Evolutionary conservation across 345 rosid genomes (phyloP).

Genomic region (Eutrema heterophyllum): DNA sequence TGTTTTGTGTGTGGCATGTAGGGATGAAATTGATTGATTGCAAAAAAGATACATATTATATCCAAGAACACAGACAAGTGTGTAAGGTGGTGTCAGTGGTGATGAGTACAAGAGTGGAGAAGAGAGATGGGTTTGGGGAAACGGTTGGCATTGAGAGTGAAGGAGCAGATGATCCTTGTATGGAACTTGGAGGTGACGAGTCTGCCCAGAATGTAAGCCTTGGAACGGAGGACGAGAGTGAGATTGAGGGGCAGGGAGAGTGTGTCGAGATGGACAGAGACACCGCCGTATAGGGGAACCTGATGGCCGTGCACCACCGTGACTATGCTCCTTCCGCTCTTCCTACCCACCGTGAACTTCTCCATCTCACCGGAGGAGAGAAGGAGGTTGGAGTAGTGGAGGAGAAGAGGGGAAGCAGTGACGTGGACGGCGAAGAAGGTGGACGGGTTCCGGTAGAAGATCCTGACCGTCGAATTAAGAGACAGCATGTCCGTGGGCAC

Average conservation of each 20-base stretch:
- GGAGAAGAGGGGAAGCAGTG: conserved; percentile 66
- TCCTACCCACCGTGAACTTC: conserved; percentile 67
- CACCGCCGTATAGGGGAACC: conserved; percentile 80
- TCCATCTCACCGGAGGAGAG: conserved; percentile 87
- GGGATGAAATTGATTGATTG: not conserved
- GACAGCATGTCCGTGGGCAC: conserved; percentile 95
- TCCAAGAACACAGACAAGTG: not conserved
- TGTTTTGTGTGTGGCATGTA: too few relatives aligned
- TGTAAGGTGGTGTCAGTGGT: conserved; percentile 14
- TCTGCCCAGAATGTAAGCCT: conserved; percentile 75
- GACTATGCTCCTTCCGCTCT: conserved; percentile 38
- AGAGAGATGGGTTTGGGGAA: conserved; percentile 21
- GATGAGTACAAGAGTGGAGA: conserved; percentile 19
- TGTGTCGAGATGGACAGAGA: conserved; percentile 40
- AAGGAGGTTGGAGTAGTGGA: conserved; percentile 69
- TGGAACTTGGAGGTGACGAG: conserved; percentile 64
- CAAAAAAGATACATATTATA: not conserved
- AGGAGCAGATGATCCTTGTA: conserved; percentile 47
- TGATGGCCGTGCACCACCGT: conserved; percentile 65
- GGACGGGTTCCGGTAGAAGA: conserved; percentile 72
- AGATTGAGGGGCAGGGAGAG: conserved; percentile 66
- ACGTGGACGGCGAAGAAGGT: conserved; percentile 93
- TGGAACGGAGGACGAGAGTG: conserved; percentile 68
- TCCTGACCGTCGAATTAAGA: conserved; percentile 84
- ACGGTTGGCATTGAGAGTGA: conserved; percentile 46